Percentiles rank a stretch among this genome's conserved stretches.
Conservation (phyloP, 176 grass and related monocot genomes). For the Phoenix dactylifera region DNA sequence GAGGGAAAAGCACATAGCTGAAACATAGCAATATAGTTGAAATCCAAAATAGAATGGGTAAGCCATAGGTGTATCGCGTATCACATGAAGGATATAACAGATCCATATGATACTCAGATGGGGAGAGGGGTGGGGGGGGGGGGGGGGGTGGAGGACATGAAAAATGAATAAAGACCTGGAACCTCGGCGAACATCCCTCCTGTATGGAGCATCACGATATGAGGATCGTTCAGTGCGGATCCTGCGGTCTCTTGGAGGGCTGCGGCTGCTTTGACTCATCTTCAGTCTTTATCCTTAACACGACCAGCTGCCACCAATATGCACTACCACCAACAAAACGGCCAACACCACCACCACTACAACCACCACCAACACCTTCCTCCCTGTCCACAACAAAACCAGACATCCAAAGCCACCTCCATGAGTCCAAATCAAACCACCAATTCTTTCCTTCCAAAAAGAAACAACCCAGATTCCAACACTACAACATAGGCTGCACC, state of each 20-base stretch:
- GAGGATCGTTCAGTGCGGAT: slow-evolving; percentile 75
- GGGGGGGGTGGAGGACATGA: no score
- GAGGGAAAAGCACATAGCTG: no score
- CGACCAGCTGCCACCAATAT: slow-evolving; percentile 29
- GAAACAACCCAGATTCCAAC: slow-evolving; percentile 33
- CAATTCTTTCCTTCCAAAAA: slow-evolving; percentile 39
- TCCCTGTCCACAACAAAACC: slow-evolving; percentile 95
- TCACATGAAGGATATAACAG: no score
- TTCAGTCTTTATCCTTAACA: neutral
- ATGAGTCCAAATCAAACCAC: slow-evolving; percentile 51
- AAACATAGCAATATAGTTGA: no score
- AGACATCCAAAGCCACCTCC: slow-evolving; percentile 51
- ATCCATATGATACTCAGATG: no score
- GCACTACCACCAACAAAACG: slow-evolving; percentile 28
- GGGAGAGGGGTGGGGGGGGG: no score
- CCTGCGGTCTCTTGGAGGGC: slow-evolving; percentile 63
- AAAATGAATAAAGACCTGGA: slow-evolving; percentile 18
- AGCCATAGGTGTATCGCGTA: no score
- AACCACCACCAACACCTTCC: slow-evolving; percentile 31
- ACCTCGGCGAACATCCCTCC: slow-evolving; percentile 55
- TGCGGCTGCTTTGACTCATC: slow-evolving; percentile 54
- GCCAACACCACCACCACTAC: slow-evolving; percentile 34
- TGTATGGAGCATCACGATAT: slow-evolving; percentile 82
- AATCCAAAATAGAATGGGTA: no score
- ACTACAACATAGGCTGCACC: neutral